A percentile compares a stretch with the other conserved stretches of the same genome.
phyloP scores from a whole-genome alignment of 495 filamentous ascomycete genomes.

The Oidiodendron maius region DNA sequence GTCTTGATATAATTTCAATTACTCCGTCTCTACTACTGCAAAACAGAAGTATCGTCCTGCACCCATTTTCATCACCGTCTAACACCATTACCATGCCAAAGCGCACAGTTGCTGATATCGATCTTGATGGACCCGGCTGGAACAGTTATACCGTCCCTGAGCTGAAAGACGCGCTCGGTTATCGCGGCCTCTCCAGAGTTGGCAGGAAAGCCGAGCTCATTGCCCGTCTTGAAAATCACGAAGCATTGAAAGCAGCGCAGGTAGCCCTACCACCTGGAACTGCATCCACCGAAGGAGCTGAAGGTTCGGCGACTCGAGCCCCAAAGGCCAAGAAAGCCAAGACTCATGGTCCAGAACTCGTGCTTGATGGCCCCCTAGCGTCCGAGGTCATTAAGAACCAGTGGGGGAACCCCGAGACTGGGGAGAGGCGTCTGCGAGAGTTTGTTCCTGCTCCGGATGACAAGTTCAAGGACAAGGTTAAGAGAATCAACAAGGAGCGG shows the following conservation, averaged over 20 bases:
- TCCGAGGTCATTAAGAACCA: neutral
- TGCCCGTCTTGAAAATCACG: neutral
- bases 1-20: no score
- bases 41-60: no score
- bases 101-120: no score
- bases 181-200: neutral
- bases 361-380: neutral
- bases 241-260: neutral
- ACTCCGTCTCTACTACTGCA: no score
- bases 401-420: neutral
- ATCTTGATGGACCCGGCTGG: no score
- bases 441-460: conserved; percentile 2
- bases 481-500: conserved; percentile 7
- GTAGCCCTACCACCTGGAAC: neutral
- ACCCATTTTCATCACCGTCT: no score
- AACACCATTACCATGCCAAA: no score
- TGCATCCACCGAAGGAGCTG: neutral
- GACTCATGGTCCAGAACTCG: neutral
- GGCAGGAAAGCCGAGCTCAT: conserved; percentile 7
- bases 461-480: conserved; percentile 1
- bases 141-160: neutral
- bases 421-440: conserved; percentile 4
- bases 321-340: conserved; percentile 1
- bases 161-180: neutral
- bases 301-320: neutral